A percentile compares a stretch with the other conserved stretches of the same genome.
These are phyloP conservation scores for Rhizopogon vulgaris DNA, from an alignment of 768 basidiomycete genomes.

Conservation along the genomic window DNA sequence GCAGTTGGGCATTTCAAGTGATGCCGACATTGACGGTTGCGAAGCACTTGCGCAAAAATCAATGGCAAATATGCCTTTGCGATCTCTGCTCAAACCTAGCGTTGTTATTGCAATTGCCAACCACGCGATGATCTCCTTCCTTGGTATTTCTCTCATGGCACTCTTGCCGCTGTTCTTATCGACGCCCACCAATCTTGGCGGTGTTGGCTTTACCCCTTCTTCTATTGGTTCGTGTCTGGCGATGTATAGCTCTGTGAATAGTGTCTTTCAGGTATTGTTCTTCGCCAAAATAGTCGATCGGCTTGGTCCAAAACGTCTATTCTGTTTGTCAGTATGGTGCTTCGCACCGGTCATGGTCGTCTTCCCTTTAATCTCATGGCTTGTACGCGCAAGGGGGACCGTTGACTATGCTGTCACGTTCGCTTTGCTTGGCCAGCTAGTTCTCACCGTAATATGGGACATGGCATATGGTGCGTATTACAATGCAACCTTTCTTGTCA, in stretches of 20 bases:
- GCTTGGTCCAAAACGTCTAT: conserved; percentile 37
- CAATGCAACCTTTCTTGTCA: conserved; percentile 26
- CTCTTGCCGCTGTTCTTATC: conserved; percentile 42
- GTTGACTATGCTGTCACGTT: conserved; percentile 31
- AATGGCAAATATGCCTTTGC: conserved; percentile 35
- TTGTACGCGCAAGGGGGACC: conserved; percentile 27
- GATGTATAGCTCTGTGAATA: conserved; percentile 29
- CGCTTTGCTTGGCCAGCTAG: conserved; percentile 25
- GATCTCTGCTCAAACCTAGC: conserved; percentile 27
- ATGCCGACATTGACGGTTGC: no score
- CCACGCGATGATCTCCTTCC: conserved; percentile 35
- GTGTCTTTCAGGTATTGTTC: conserved; percentile 33
- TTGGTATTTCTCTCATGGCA: conserved; percentile 33
- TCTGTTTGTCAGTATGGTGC: conserved; percentile 31
- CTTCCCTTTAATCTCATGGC: conserved; percentile 41
- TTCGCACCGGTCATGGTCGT: conserved; percentile 34
- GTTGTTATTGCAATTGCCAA: conserved; percentile 37
- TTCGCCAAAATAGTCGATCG: conserved; percentile 33
- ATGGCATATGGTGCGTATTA: conserved; percentile 36
- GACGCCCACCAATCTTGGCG: conserved; percentile 36
- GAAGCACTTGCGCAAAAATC: conserved; percentile 4
- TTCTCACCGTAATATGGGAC: conserved; percentile 29
- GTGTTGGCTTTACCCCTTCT: conserved; percentile 34
- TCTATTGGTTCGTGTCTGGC: conserved; percentile 35
- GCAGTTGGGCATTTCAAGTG: no score